phyloP scores from a whole-genome alignment of 2,329 filamentous ascomycete genomes.

The Exophiala viscosa region DNA sequence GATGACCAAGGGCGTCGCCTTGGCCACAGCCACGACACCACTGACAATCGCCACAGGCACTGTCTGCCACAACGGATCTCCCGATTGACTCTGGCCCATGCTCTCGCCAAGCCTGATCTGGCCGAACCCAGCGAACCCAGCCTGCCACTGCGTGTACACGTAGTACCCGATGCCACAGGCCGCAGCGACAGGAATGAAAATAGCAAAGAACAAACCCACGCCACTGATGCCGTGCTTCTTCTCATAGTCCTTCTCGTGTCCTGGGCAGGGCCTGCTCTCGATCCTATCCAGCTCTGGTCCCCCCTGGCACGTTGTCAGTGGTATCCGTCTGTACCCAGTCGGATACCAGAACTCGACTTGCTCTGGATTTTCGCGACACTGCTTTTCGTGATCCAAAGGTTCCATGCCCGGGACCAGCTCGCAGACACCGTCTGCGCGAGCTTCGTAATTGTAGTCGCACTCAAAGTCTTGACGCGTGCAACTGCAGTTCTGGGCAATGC shows the following conservation, averaged over 20 bases:
- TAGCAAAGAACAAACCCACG: constrained; percentile 77
- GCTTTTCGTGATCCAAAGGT: constrained; percentile 57
- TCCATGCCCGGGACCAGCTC: constrained; percentile 68
- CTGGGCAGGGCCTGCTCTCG: constrained; percentile 63
- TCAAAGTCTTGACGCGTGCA: constrained; percentile 87
- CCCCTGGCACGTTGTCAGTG: constrained; percentile 78
- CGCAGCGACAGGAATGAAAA: constrained; percentile 68
- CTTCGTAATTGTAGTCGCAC: constrained; percentile 94
- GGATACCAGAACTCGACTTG: constrained; percentile 75
- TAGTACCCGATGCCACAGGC: constrained; percentile 70
- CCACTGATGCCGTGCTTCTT: constrained; percentile 68
- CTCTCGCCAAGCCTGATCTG: constrained; percentile 82
- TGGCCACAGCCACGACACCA: constrained; percentile 72
- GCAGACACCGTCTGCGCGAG: constrained; percentile 73
- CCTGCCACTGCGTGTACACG: constrained; percentile 56
- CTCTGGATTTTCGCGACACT: constrained; percentile 63
- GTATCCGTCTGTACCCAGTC: constrained; percentile 85
- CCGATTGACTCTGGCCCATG: constrained; percentile 34
- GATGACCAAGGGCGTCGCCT: constrained; percentile 68
- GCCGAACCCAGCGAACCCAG: constrained; percentile 83
- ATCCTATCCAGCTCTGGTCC: constrained; percentile 72
- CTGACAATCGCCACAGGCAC: constrained; percentile 77
- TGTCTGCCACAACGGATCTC: constrained; percentile 73
- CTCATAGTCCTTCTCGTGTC: constrained; percentile 77
- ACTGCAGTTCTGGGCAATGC: constrained; percentile 70